These are phyloP conservation scores for Saccharomyces eubayanus DNA, from an alignment of 805 yeast species.

Conservation along the genomic window DNA sequence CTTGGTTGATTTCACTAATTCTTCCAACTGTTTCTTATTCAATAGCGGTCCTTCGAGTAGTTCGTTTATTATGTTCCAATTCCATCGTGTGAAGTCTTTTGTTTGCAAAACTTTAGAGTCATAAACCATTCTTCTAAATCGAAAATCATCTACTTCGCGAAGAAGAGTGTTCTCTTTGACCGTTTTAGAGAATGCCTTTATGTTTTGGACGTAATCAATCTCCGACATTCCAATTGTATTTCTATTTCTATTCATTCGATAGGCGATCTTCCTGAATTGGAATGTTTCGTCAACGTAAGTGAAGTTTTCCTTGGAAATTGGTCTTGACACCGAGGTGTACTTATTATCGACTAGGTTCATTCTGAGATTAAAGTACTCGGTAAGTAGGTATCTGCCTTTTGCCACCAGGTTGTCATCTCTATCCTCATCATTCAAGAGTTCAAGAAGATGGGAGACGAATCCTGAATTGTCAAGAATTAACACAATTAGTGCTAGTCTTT, in stretches of 20 bases:
- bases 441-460: slow-evolving; percentile 41
- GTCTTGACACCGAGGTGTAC: not conserved
- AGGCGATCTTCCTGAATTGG: slow-evolving; percentile 40
- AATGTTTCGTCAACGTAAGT: slow-evolving; percentile 26
- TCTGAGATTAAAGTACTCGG: slow-evolving; percentile 52
- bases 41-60: slow-evolving; percentile 79
- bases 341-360: slow-evolving; percentile 36
- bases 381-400: slow-evolving; percentile 56
- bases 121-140: slow-evolving; percentile 54
- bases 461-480: slow-evolving; percentile 48
- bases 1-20: slow-evolving; percentile 67
- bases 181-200: slow-evolving; percentile 17
- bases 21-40: slow-evolving; percentile 66
- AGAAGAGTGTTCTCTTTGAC: slow-evolving; percentile 20
- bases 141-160: slow-evolving; percentile 48
- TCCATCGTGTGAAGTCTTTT: slow-evolving; percentile 78
- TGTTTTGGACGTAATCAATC: slow-evolving; percentile 18
- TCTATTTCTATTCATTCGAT: slow-evolving; percentile 34
- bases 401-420: slow-evolving; percentile 34
- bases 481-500: slow-evolving; percentile 56
- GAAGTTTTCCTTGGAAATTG: not conserved
- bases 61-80: slow-evolving; percentile 67
- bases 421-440: slow-evolving; percentile 7
- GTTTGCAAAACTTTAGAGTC: slow-evolving; percentile 68
- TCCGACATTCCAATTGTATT: slow-evolving; percentile 30